phyloP scores from a whole-genome alignment of 495 filamentous ascomycete genomes.

The Podospora tetraspora region DNA sequence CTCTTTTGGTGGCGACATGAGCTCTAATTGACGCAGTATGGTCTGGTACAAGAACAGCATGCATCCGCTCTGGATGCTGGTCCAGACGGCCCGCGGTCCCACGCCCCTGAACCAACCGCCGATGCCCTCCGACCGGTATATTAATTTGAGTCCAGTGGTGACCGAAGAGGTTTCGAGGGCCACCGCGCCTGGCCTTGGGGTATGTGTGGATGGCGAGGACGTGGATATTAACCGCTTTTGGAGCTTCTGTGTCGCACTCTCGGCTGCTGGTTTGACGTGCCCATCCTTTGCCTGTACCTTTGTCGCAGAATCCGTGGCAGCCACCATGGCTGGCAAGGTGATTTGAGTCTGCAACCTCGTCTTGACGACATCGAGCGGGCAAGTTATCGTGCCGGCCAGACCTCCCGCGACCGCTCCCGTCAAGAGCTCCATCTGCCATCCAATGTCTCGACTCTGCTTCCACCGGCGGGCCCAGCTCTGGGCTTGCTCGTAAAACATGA shows the following conservation, averaged over 20 bases:
- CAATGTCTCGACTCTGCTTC: conserved; percentile 66
- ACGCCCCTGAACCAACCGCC: conserved; percentile 93
- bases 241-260: conserved; percentile 30
- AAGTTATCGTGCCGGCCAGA: conserved; percentile 89
- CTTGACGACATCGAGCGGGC: conserved; percentile 95
- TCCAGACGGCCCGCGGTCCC: conserved; percentile 92
- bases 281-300: conserved; percentile 11
- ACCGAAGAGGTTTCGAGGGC: conserved; percentile 85
- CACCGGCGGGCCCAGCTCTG: conserved; percentile 73
- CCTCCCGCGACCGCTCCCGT: conserved; percentile 91
- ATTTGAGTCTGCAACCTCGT: conserved; percentile 95
- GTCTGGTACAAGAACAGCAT: conserved; percentile 96
- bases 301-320: conserved; percentile 1
- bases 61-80: conserved; percentile 90
- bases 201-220: conserved; percentile 73
- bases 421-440: conserved; percentile 74
- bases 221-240: conserved; percentile 73
- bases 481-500: conserved; percentile 96
- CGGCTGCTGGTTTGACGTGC: conserved; percentile 16
- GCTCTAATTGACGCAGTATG: conserved; percentile 69
- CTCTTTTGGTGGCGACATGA: conserved; percentile 40
- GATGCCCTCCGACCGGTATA: conserved; percentile 84
- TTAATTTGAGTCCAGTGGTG: conserved; percentile 72
- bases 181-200: conserved; percentile 64
- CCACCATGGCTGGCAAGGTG: background rate